phyloP scores from a whole-genome alignment of 805 yeast genomes.

The Zygosaccharomyces bailii region DNA sequence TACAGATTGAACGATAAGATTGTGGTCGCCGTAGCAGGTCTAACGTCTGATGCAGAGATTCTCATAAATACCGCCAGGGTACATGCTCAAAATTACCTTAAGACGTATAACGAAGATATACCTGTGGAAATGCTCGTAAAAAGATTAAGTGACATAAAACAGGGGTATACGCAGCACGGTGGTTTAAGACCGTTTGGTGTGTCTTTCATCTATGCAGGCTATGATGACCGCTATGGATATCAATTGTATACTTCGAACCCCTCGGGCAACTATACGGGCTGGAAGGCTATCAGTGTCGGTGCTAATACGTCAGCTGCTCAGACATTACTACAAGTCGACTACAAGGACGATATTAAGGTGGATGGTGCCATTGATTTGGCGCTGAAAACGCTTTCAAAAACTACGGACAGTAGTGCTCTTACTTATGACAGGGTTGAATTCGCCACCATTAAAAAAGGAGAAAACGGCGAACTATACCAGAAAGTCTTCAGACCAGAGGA shows the following conservation, averaged over 20 bases:
- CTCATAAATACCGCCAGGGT: slow-evolving; percentile 84
- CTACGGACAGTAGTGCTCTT: slow-evolving; percentile 84
- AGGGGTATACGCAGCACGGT: slow-evolving; percentile 98
- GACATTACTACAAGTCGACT: slow-evolving; percentile 91
- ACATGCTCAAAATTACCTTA: slow-evolving; percentile 77
- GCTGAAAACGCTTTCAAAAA: slow-evolving; percentile 84
- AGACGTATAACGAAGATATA: slow-evolving; percentile 84
- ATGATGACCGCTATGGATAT: slow-evolving; percentile 83
- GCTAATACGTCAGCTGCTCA: slow-evolving; percentile 96
- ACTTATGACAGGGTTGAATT: slow-evolving; percentile 90
- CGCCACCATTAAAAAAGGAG: slow-evolving; percentile 62
- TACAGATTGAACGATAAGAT: slow-evolving; percentile 78
- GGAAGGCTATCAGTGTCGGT: slow-evolving; percentile 98
- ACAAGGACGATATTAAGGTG: slow-evolving; percentile 71
- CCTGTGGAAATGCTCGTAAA: slow-evolving; percentile 92
- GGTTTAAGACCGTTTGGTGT: slow-evolving; percentile 99
- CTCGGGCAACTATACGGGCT: slow-evolving; percentile 94
- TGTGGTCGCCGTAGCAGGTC: slow-evolving; percentile 95
- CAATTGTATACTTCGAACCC: slow-evolving; percentile 95
- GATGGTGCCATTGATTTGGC: slow-evolving; percentile 84
- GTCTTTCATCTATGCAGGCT: slow-evolving; percentile 92
- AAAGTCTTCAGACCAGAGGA: slow-evolving; percentile 79
- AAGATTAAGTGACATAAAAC: slow-evolving; percentile 87
- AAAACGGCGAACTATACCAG: slow-evolving; percentile 53
- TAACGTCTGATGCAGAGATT: slow-evolving; percentile 95